A percentile compares a stretch with the other conserved stretches of the same genome.
phyloP scores from a whole-genome alignment of 2,329 filamentous ascomycete species.

The Aspergillus tanneri region DNA sequence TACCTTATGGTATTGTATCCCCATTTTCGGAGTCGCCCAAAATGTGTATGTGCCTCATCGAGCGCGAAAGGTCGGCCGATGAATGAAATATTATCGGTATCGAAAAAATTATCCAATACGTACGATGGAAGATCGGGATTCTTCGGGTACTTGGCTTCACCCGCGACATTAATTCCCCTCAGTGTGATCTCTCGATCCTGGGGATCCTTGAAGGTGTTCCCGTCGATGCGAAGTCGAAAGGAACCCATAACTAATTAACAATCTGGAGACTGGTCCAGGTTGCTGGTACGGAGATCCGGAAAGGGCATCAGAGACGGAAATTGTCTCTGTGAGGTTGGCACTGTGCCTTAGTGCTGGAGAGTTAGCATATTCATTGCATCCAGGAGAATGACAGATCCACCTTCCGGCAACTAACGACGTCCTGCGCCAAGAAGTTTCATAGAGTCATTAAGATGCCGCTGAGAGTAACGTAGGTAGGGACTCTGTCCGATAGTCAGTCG shows the following conservation, averaged over 20 bases:
- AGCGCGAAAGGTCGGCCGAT: conserved; percentile 79
- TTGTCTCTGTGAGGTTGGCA: not conserved
- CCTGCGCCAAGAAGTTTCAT: not conserved
- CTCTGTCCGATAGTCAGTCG: not conserved
- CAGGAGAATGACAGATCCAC: not conserved
- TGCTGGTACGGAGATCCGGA: too few species aligned
- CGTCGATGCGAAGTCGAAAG: conserved; percentile 78
- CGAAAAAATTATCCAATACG: conserved; percentile 75
- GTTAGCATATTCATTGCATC: not conserved
- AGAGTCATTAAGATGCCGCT: not conserved
- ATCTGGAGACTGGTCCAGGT: too few species aligned
- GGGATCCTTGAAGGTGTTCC: conserved; percentile 77
- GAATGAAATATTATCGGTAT: conserved; percentile 88
- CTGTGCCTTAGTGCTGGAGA: not conserved
- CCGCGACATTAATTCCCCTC: conserved; percentile 90
- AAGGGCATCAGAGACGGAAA: not conserved
- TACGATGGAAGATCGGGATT: conserved; percentile 80
- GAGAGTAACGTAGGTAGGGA: not conserved
- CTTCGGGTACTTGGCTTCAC: conserved; percentile 85
- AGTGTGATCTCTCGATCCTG: conserved; percentile 82
- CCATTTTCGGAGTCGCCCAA: conserved; percentile 78
- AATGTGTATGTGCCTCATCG: conserved; percentile 81
- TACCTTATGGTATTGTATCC: conserved; percentile 97
- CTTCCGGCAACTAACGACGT: not conserved
- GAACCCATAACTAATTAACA: conserved; percentile 59